These are phyloP conservation scores for Sarcocystis neurona DNA, from an alignment of 169 alveolate species.

Conservation along the genomic window DNA sequence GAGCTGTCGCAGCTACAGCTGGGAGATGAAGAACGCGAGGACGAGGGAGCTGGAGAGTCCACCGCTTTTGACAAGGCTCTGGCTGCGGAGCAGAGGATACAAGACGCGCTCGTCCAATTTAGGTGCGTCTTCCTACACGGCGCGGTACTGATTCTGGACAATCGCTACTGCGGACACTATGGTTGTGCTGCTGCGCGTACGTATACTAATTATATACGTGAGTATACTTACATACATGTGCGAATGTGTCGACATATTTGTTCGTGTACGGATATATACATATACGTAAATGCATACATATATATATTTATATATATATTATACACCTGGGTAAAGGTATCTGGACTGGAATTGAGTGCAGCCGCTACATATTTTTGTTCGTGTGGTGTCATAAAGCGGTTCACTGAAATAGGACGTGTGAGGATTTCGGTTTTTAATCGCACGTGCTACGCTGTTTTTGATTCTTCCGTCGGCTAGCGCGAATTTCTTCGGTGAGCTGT, in stretches of 20 bases:
- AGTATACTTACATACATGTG: too few relatives aligned
- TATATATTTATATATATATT: neutral
- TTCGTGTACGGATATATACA: neutral
- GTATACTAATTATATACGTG: too few relatives aligned
- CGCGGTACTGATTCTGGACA: too few relatives aligned
- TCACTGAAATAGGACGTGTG: too few relatives aligned
- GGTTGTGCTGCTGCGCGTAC: too few relatives aligned
- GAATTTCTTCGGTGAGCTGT: neutral
- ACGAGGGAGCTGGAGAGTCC: too few relatives aligned
- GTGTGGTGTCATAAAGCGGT: too few relatives aligned
- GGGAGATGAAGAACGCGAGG: too few relatives aligned
- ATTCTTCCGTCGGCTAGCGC: neutral
- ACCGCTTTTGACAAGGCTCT: too few relatives aligned
- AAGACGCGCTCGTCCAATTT: neutral
- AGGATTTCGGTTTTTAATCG: neutral
- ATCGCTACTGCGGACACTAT: too few relatives aligned
- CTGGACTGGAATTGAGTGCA: neutral
- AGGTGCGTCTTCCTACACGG: too few relatives aligned
- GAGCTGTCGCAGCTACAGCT: too few relatives aligned
- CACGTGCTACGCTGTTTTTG: neutral
- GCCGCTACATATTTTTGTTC: neutral
- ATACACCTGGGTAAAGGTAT: neutral
- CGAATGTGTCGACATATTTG: neutral
- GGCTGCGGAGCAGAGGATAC: neutral
- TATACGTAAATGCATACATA: neutral